Conservation (phyloP, 768 basidiomycete genomes). For the Leucocoprinus birnbaumii region DNA sequence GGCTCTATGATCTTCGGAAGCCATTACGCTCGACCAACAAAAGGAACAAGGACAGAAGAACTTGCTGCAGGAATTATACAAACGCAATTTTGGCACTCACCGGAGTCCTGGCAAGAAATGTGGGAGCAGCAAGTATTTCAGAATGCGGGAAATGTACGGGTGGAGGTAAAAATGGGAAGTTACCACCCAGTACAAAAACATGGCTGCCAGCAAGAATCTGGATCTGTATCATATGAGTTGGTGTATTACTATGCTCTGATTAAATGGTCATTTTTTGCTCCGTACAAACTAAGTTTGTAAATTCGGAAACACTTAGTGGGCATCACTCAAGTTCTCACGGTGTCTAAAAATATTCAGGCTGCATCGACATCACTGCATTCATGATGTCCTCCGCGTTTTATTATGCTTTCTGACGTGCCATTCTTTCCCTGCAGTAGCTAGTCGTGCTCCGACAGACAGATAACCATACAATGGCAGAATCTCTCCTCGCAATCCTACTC, state of each 20-base stretch:
- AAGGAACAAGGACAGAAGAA: conserved; percentile 11
- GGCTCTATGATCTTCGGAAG: conserved; percentile 33
- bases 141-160: background rate
- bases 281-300: no score
- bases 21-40: conserved; percentile 29
- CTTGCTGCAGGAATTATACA: conserved; percentile 7
- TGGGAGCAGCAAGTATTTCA: background rate
- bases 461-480: conserved; percentile 59
- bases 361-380: no score
- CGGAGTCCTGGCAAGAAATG: background rate
- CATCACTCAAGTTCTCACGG: no score
- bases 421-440: no score
- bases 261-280: background rate
- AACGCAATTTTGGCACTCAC: background rate
- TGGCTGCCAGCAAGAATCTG: background rate
- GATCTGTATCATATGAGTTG: background rate
- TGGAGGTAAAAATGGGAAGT: background rate
- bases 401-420: no score
- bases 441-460: no score
- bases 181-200: background rate
- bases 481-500: conserved; percentile 76
- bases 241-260: background rate
- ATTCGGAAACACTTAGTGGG: no score
- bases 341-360: no score
- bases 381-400: no score